Conservation (phyloP, 495 filamentous ascomycete genomes). For the Gamarada debralockiae region DNA sequence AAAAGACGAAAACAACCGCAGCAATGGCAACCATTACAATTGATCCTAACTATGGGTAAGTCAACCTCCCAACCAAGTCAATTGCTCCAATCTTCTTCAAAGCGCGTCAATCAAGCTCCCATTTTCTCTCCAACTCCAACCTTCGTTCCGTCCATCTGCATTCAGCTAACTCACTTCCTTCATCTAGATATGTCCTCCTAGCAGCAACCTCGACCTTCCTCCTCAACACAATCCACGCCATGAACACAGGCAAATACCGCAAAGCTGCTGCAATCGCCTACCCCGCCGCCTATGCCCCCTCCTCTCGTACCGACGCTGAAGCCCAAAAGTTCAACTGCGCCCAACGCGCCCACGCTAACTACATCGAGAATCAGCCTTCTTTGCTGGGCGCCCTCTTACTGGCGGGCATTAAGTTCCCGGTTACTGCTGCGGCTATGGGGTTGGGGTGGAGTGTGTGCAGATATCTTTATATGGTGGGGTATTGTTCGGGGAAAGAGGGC, state of each 20-base stretch:
- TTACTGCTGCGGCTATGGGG: conserved; percentile 39
- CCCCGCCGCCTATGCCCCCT: conserved; percentile 48
- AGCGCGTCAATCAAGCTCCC: too few relatives aligned
- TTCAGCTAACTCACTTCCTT: conserved; percentile 1
- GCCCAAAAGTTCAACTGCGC: conserved; percentile 56
- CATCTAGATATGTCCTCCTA: conserved; percentile 42
- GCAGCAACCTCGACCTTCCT: conserved; percentile 45
- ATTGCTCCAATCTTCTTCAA: not conserved
- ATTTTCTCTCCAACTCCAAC: not conserved
- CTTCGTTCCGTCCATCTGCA: not conserved
- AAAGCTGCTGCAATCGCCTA: conserved; percentile 43
- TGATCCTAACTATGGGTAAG: conserved; percentile 24
- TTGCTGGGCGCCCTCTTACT: conserved; percentile 44
- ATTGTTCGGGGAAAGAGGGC: conserved; percentile 39
- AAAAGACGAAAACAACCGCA: conserved; percentile 9
- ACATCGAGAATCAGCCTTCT: conserved; percentile 46
- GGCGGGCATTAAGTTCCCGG: conserved; percentile 43
- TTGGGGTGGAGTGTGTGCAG: conserved; percentile 40
- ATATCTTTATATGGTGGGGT: conserved; percentile 46
- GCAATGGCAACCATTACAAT: conserved; percentile 22
- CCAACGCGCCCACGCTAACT: conserved; percentile 54
- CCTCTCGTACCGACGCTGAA: conserved; percentile 31
- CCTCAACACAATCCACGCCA: conserved; percentile 41
- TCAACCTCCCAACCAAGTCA: not conserved
- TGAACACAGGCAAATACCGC: conserved; percentile 35